These are phyloP conservation scores for Aurifilum marmelostoma DNA, from an alignment of 2,329 filamentous ascomycete species.

Conservation along the genomic window DNA sequence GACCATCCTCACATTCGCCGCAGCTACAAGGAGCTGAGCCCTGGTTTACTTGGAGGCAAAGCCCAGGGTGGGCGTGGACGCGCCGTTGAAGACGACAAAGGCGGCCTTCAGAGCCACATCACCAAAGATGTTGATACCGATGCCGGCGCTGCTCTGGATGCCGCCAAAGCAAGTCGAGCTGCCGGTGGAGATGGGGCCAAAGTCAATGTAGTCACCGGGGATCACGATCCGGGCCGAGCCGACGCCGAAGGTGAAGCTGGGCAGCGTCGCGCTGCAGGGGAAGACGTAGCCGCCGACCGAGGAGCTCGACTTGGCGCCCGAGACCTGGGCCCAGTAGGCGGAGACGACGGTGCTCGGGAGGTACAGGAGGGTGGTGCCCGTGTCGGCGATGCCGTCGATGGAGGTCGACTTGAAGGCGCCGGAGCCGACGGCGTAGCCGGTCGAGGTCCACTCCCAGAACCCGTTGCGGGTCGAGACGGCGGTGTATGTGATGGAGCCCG, in stretches of 20 bases:
- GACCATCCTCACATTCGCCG: background rate
- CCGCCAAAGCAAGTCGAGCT: slow-evolving; percentile 31
- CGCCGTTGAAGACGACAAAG: slow-evolving; percentile 35
- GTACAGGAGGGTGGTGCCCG: slow-evolving; percentile 59
- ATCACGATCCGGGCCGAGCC: slow-evolving; percentile 29
- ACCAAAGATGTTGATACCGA: slow-evolving; percentile 36
- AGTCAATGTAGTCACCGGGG: slow-evolving; percentile 31
- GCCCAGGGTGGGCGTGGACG: slow-evolving; percentile 31
- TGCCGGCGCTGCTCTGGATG: slow-evolving; percentile 26
- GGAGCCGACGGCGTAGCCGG: slow-evolving; percentile 40
- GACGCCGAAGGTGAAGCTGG: slow-evolving; percentile 31
- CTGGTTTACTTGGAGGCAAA: slow-evolving; percentile 31
- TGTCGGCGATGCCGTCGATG: slow-evolving; percentile 54
- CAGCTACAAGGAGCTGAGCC: background rate
- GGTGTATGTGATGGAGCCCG: slow-evolving; percentile 58
- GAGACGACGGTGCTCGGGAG: slow-evolving; percentile 48
- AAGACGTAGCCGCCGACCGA: slow-evolving; percentile 29
- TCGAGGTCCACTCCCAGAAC: slow-evolving; percentile 61
- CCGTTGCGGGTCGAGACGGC: slow-evolving; percentile 57
- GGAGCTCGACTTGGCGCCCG: slow-evolving; percentile 42
- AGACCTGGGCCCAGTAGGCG: slow-evolving; percentile 53
- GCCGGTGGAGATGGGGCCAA: slow-evolving; percentile 22
- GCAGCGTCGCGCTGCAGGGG: slow-evolving; percentile 31
- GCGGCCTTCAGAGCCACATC: slow-evolving; percentile 36
- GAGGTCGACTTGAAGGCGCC: slow-evolving; percentile 38